Evolutionary conservation across 2,329 filamentous ascomycete genomes (phyloP).

Genomic region (Biscogniauxia marginata): DNA sequence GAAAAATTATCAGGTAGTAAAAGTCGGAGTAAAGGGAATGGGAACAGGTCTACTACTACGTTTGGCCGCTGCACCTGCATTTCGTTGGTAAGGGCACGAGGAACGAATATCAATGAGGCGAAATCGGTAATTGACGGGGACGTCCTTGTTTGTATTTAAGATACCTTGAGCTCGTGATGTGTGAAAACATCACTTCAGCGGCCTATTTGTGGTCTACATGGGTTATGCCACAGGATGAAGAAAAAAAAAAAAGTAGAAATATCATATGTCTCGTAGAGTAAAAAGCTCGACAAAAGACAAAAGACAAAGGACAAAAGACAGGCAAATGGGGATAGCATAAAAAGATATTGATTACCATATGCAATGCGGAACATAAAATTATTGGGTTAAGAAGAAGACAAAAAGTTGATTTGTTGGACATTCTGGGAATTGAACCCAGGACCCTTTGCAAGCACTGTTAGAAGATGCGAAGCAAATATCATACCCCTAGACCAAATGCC

Average conservation of each 20-base stretch:
- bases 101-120: neutral
- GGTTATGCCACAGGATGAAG: neutral
- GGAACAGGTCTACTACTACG: no score
- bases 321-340: no score
- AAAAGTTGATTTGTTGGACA: neutral
- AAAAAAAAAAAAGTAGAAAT: neutral
- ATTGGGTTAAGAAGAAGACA: neutral
- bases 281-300: no score
- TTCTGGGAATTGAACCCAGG: constrained; percentile 10
- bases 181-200: neutral
- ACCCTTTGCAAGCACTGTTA: constrained; percentile 3
- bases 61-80: neutral
- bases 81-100: neutral
- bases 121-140: neutral
- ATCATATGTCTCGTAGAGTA: no score
- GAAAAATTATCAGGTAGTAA: no score
- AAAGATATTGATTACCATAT: no score
- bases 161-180: neutral
- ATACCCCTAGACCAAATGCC: constrained; percentile 12
- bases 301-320: no score
- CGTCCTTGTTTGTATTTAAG: no score
- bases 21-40: no score
- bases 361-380: no score
- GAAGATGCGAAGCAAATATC: constrained; percentile 5
- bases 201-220: neutral